A percentile compares a stretch with the other conserved stretches of the same genome.
These are phyloP conservation scores for Endoconidiophora polonica DNA, from an alignment of 2,329 filamentous ascomycete genomes.

Conservation along the genomic window DNA sequence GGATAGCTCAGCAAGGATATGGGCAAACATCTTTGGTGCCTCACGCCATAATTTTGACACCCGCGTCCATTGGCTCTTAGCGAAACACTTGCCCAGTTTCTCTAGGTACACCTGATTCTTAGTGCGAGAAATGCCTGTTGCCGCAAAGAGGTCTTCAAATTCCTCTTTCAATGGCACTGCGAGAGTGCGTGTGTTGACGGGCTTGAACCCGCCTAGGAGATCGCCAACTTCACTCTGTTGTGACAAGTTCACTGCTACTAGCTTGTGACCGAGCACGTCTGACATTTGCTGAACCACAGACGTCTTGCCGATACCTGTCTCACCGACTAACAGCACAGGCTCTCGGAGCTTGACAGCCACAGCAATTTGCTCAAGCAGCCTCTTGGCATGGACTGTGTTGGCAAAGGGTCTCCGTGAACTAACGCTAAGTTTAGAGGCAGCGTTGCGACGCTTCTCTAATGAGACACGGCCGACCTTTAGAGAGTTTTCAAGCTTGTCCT, in stretches of 20 bases:
- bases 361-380: slow-evolving; percentile 74
- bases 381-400: slow-evolving; percentile 68
- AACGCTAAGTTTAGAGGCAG: slow-evolving; percentile 27
- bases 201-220: slow-evolving; percentile 88
- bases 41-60: slow-evolving; percentile 77
- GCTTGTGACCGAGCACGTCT: slow-evolving; percentile 63
- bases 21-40: slow-evolving; percentile 72
- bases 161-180: slow-evolving; percentile 84
- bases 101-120: slow-evolving; percentile 81
- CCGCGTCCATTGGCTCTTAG: slow-evolving; percentile 73
- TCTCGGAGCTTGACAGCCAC: slow-evolving; percentile 72
- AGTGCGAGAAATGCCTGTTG: slow-evolving; percentile 67
- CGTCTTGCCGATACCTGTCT: slow-evolving; percentile 97
- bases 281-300: slow-evolving; percentile 89
- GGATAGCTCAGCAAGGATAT: slow-evolving; percentile 42
- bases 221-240: slow-evolving; percentile 98
- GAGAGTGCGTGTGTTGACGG: slow-evolving; percentile 74
- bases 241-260: slow-evolving; percentile 87
- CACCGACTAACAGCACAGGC: slow-evolving; percentile 84
- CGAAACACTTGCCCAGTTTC: slow-evolving; percentile 61
- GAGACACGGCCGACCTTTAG: slow-evolving; percentile 50
- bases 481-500: slow-evolving; percentile 36
- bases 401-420: slow-evolving; percentile 59
- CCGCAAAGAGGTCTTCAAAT: slow-evolving; percentile 75
- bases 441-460: slow-evolving; percentile 38